Percentiles rank a stretch among this genome's conserved stretches.
phyloP scores from a whole-genome alignment of 108 stramenopile genomes.

The Skeletonema potamos region DNA sequence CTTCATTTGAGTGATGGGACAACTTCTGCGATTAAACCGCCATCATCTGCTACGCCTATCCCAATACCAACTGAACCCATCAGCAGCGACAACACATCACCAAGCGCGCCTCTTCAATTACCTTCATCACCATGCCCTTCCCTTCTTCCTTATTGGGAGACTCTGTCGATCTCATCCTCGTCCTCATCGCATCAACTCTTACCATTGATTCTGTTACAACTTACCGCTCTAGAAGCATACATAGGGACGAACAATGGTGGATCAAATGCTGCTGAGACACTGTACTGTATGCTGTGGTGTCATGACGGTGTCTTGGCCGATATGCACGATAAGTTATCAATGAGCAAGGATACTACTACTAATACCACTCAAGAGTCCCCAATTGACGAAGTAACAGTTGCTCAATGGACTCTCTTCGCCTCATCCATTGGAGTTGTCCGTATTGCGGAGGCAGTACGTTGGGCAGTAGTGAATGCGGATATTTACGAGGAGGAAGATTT shows the following conservation, averaged over 20 bases:
- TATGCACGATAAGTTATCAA: constrained; percentile 51
- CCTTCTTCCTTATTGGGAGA: constrained; percentile 55
- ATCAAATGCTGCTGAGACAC: constrained; percentile 82
- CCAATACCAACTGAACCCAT: constrained; percentile 1
- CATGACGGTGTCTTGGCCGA: constrained; percentile 72
- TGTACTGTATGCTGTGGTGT: constrained; percentile 82
- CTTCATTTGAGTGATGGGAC: constrained; percentile 44
- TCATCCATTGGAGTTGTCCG: constrained; percentile 59
- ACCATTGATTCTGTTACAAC: constrained; percentile 26
- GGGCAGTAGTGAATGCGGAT: constrained; percentile 81
- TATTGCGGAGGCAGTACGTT: constrained; percentile 65
- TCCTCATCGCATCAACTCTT: constrained; percentile 20
- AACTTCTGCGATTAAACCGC: constrained; percentile 36
- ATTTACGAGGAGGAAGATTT: constrained; percentile 97
- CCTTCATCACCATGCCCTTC: constrained; percentile 37
- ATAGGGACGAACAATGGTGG: constrained; percentile 57
- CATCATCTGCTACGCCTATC: constrained; percentile 22
- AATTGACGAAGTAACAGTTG: constrained; percentile 13
- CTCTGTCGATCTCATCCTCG: constrained; percentile 29
- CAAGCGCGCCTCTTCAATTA: constrained; percentile 4
- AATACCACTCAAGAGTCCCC: not conserved
- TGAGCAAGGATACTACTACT: not conserved
- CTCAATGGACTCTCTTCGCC: constrained; percentile 67
- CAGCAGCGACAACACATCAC: constrained; percentile 5
- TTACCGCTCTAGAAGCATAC: constrained; percentile 39